Evolutionary conservation across 2,329 filamentous ascomycete genomes (phyloP), one percentile per base, ranked within the genome.

Genomic region (Cucurbitaria berberidis): DNA sequence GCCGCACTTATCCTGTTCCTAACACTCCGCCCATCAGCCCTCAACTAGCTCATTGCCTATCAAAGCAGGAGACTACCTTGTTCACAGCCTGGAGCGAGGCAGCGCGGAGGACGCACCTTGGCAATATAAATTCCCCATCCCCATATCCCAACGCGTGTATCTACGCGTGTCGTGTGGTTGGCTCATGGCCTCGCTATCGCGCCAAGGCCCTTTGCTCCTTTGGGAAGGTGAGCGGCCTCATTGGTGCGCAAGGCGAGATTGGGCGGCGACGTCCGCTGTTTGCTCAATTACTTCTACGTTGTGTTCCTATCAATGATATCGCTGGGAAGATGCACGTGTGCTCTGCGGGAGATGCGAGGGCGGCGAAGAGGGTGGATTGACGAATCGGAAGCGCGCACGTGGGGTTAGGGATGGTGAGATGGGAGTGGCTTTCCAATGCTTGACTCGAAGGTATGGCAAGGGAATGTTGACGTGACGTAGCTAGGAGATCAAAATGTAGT

Each of bases 41-140:
- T 13, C 19, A n/a, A 16, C 40, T 49, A 24, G 47, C 29, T 36
- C 46, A 39, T 29, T 45, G 35, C 41, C 30, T 51, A 51, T 44
- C 46, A 38, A 8, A 49, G 39, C 39, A 44, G 46, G 39, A 21
- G 21, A n/a, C n/a, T n/a, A n/a, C n/a, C n/a, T n/a, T n/a, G n/a
- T n/a, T 4, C 6, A 34, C 30, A 34, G 11, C 30, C 13, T 34
- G 4, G 15, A 34, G 13, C 30, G 13, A 34, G n/a, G n/a, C n/a
- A n/a, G n/a, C n/a, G n/a, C n/a, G n/a, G n/a, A n/a, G n/a, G n/a
- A n/a, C n/a, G n/a, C 5, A 34, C 6, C 30, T 34, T 34, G 30
- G 30, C 30, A 34, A 9, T 26, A 26, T 26, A 5, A 26, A 26
- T 5, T 26, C 24, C 5, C 5, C 24, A 26, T 9, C 24, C 9